A percentile compares a stretch with the other conserved stretches of the same genome.
These are phyloP conservation scores for Vanrija sp. DNA, from an alignment of 1,284 basidiomycete genomes.

Conservation along the genomic window DNA sequence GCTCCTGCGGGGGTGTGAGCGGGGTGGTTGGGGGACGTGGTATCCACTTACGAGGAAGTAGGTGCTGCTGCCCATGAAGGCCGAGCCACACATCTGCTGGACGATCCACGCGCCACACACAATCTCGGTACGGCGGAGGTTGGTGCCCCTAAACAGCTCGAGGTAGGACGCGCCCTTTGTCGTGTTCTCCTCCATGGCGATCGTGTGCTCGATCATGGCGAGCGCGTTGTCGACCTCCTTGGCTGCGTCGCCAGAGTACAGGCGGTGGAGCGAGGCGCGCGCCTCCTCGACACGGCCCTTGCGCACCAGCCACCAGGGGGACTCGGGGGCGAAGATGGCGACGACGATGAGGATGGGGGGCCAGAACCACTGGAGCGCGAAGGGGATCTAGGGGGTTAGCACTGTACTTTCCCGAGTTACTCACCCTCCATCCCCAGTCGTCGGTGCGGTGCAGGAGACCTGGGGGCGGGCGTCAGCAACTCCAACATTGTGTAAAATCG, in stretches of 20 bases:
- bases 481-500: too few relatives aligned
- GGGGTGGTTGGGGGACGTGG: too few relatives aligned
- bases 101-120: neutral
- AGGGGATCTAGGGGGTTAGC: too few relatives aligned
- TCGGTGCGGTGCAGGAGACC: neutral
- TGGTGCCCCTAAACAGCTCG: conserved; percentile 43
- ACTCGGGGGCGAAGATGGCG: conserved; percentile 26
- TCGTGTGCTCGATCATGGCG: conserved; percentile 21
- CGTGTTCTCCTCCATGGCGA: conserved; percentile 19
- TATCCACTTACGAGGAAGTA: neutral
- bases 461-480: too few relatives aligned
- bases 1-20: neutral
- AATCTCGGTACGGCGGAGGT: conserved; percentile 49
- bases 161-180: conserved; percentile 15
- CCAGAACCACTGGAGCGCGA: conserved; percentile 41
- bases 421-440: neutral
- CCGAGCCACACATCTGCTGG: conserved; percentile 19
- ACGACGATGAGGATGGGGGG: conserved; percentile 31
- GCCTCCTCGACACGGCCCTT: conserved; percentile 32
- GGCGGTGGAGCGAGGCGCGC: conserved; percentile 17
- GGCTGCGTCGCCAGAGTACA: conserved; percentile 1
- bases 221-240: too few relatives aligned
- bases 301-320: conserved; percentile 38
- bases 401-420: conserved; percentile 3
- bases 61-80: conserved; percentile 14